Base-by-base conservation (phyloP, 768 basidiomycete species). In the Panaeolus papilionaceus region DNA sequence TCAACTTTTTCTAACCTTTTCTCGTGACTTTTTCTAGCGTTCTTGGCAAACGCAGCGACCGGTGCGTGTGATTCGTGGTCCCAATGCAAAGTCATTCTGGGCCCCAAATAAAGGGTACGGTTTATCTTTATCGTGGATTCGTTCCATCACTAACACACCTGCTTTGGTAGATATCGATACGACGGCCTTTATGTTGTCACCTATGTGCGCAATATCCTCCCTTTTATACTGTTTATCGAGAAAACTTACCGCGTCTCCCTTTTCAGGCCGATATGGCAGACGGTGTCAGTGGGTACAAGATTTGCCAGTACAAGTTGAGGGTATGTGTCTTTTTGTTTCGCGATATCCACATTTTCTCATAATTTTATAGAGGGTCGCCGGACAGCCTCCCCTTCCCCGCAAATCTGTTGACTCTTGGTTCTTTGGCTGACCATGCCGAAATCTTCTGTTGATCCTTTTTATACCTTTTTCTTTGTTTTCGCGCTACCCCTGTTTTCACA, bases 21-120 rank as follows among this genome's bases (percentile, higher is more conserved):
- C 4, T 18, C 62, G 40, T 68, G 39, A 9, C 44, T 58, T 28
- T 23, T 38, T 14, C 11, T 23, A 82, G 80, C 77, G 68, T 70
- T 80, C 80, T 2, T 67, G 44, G 4, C 72, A 78, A 16, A 79
- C 75, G 1, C 49, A 70, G 40, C 63, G 70, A 4, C 83, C 82
- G 10, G 79, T 85, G 40, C 79, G 84, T 5, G 82, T 85, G 12
- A 73, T 84, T 45, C 80, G 84, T 23, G 83, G 83, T 3, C 58
- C 67, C 12, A 75, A 75, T 40, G 33, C 66, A 11, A 28, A 71
- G 0, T 81, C 81, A 0, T 61, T 63, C 38, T 85, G 76, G 67
- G 81, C 82, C 1, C 82, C 82, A 20, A 40, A 33, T 18, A 14
- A 67, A 62, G 82, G 81, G 77, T 82, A 70, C 54, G 75, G 51